A percentile compares a stretch with the other conserved stretches of the same genome.
Evolutionary conservation across 1,139 yeast species (phyloP).

Genomic region (Saccharomycopsis crataegensis): DNA sequence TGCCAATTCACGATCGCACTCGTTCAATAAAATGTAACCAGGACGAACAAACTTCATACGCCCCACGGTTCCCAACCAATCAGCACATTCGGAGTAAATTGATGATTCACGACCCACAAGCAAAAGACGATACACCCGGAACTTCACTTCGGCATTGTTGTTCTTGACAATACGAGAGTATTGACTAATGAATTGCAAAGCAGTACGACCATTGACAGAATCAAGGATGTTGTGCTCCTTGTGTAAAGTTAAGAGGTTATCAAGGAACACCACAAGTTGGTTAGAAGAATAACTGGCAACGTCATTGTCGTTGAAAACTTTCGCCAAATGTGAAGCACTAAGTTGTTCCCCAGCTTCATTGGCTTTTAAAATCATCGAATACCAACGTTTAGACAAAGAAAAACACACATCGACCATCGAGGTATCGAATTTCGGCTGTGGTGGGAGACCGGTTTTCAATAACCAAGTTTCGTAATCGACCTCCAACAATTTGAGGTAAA

Average conservation of each 20-base stretch:
- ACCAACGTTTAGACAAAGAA: slow-evolving; percentile 61
- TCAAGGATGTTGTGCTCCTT: slow-evolving; percentile 23
- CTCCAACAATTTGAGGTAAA: slow-evolving; percentile 43
- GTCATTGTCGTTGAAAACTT: slow-evolving; percentile 35
- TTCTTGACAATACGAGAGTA: slow-evolving; percentile 43
- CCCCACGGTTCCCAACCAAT: slow-evolving; percentile 88
- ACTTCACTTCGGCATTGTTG: slow-evolving; percentile 72
- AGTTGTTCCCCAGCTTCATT: slow-evolving; percentile 26
- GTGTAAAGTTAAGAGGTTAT: slow-evolving; percentile 39
- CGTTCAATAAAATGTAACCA: slow-evolving; percentile 58
- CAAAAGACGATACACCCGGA: slow-evolving; percentile 67
- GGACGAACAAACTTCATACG: slow-evolving; percentile 95
- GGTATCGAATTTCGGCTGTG: slow-evolving; percentile 75
- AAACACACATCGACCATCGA: slow-evolving; percentile 69
- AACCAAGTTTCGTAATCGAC: slow-evolving; percentile 87
- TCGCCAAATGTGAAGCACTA: slow-evolving; percentile 20
- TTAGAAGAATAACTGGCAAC: slow-evolving; percentile 55
- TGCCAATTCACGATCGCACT: slow-evolving; percentile 62
- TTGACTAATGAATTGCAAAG: slow-evolving; percentile 35
- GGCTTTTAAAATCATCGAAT: slow-evolving; percentile 27
- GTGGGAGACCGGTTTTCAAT: slow-evolving; percentile 79
- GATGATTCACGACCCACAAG: slow-evolving; percentile 40
- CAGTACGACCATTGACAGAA: slow-evolving; percentile 29
- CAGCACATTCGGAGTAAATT: slow-evolving; percentile 49
- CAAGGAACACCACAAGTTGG: slow-evolving; percentile 74